Conservation (phyloP, 179 eudicot genomes). For the Beta macrorhiza region DNA sequence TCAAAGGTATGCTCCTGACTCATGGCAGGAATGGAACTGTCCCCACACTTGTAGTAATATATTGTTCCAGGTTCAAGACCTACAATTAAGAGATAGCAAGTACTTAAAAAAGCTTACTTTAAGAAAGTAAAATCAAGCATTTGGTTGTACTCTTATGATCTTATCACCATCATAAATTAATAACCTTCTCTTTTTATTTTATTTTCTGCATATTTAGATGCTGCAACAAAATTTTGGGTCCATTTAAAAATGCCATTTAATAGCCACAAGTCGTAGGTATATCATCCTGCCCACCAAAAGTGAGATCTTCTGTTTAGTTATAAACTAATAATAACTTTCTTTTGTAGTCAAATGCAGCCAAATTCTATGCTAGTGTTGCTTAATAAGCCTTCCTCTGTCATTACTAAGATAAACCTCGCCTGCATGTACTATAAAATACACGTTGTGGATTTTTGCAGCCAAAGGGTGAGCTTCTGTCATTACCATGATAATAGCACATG, state of each 20-base stretch:
- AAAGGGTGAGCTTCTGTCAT: neutral
- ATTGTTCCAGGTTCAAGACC: constrained; percentile 76
- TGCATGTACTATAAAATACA: neutral
- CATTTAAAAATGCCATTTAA: neutral
- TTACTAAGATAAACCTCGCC: neutral
- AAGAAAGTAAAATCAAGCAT: neutral
- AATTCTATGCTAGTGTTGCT: too few species aligned
- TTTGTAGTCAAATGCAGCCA: too few species aligned
- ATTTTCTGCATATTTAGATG: neutral
- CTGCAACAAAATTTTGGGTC: neutral
- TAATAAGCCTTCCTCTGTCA: neutral
- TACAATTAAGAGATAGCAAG: constrained; percentile 23
- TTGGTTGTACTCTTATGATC: neutral
- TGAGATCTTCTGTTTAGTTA: too few species aligned
- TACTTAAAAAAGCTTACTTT: neutral
- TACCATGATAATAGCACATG: neutral
- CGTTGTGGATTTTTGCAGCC: neutral
- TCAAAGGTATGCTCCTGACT: constrained; percentile 61
- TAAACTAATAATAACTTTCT: too few species aligned
- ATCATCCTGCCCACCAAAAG: neutral
- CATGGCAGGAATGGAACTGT: constrained; percentile 64
- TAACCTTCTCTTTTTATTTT: neutral
- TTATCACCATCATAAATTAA: too few species aligned
- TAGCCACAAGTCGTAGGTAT: neutral
- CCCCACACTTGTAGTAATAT: constrained; percentile 88